These are phyloP conservation scores for Thelonectria rubi DNA, from an alignment of 2,329 filamentous ascomycete genomes.

Conservation along the genomic window DNA sequence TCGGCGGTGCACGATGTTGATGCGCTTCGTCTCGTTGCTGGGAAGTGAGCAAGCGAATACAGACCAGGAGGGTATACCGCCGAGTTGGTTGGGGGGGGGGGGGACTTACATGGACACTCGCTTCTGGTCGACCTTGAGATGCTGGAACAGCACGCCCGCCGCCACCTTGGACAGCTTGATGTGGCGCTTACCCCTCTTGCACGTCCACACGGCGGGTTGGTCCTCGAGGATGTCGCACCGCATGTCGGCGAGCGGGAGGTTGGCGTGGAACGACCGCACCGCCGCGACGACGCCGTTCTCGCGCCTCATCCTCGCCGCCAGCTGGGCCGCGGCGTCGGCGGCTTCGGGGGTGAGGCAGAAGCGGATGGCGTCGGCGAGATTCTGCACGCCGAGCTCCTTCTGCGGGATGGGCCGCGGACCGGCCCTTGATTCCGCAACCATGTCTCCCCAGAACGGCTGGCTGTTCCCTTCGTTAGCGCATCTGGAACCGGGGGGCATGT, in stretches of 20 bases:
- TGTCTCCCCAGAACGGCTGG: conserved; percentile 36
- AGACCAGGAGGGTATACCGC: no score
- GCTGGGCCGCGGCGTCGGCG: conserved; percentile 10
- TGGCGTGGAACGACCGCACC: conserved; percentile 35
- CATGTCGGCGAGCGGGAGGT: conserved; percentile 32
- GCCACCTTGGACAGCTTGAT: conserved; percentile 31
- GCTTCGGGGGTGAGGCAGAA: conserved; percentile 27
- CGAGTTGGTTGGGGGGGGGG: no score
- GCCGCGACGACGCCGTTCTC: conserved; percentile 32
- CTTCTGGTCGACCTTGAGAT: conserved; percentile 26
- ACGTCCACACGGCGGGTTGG: conserved; percentile 20
- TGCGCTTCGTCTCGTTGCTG: conserved; percentile 28
- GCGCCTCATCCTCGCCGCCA: conserved; percentile 27
- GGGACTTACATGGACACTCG: conserved; percentile 19
- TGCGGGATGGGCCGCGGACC: conserved; percentile 29
- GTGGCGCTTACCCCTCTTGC: conserved; percentile 12
- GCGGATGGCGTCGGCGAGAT: conserved; percentile 23
- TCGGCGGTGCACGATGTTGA: conserved; percentile 25
- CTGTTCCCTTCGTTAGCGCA: conserved; percentile 1
- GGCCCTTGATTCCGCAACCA: conserved; percentile 31
- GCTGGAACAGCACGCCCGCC: conserved; percentile 22
- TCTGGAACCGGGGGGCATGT: background rate
- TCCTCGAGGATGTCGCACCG: conserved; percentile 28
- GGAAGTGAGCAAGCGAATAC: background rate
- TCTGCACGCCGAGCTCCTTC: conserved; percentile 21